Percentiles rank a stretch among this genome's conserved stretches.
These are phyloP conservation scores for Metschnikowia lochheadii DNA, from an alignment of 805 yeast species.

Conservation along the genomic window DNA sequence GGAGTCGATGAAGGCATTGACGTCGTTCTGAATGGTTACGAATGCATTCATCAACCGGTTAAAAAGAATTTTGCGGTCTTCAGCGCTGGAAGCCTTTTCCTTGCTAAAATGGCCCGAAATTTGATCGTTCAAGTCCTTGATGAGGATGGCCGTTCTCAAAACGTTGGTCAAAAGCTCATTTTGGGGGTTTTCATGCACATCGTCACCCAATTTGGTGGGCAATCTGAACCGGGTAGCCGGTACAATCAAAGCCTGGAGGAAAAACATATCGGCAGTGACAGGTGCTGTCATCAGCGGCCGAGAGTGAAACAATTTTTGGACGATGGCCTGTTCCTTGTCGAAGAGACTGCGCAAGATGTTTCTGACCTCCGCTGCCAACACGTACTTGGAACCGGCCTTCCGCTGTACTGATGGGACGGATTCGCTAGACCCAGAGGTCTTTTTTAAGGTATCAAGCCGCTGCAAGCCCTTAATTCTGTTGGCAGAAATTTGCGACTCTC, in stretches of 20 bases:
- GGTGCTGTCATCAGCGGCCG: constrained; percentile 55
- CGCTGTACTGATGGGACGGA: constrained; percentile 51
- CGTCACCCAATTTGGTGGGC: constrained; percentile 97
- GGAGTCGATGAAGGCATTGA: constrained; percentile 88
- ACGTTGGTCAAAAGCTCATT: constrained; percentile 82
- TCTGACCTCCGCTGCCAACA: constrained; percentile 82
- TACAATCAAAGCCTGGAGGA: constrained; percentile 81
- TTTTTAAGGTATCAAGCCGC: constrained; percentile 63
- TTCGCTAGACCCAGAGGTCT: constrained; percentile 19
- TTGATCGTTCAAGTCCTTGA: constrained; percentile 86
- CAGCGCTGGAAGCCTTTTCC: constrained; percentile 54
- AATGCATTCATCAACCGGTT: constrained; percentile 93
- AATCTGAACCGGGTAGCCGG: constrained; percentile 96
- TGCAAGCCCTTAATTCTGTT: constrained; percentile 77
- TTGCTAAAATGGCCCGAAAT: constrained; percentile 49
- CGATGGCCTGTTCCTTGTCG: constrained; percentile 61
- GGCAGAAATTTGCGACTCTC: constrained; percentile 74
- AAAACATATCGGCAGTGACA: constrained; percentile 76
- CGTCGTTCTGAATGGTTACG: constrained; percentile 92
- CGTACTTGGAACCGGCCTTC: constrained; percentile 75
- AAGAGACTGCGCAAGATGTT: constrained; percentile 74
- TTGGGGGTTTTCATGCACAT: constrained; percentile 89
- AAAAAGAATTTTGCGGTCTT: constrained; percentile 72
- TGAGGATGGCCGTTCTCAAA: constrained; percentile 71
- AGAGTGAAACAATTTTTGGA: constrained; percentile 75